phyloP scores from a whole-genome alignment of 129 eudicot genomes.

The Saposhnikovia divaricata region DNA sequence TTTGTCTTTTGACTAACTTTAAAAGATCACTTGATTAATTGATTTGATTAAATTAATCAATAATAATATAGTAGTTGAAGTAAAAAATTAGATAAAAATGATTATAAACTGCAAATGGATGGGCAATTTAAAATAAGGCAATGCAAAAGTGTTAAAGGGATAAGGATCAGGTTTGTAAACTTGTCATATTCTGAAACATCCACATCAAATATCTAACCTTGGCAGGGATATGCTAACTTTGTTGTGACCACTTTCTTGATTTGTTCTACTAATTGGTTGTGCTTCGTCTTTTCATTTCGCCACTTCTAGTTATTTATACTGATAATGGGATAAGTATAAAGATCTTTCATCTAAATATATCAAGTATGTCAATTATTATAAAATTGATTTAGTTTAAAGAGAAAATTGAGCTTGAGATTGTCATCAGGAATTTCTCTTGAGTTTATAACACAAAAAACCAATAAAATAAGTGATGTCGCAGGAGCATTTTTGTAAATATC shows the following conservation, averaged over 20 bases:
- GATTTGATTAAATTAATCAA: background rate
- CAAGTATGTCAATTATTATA: too few species aligned
- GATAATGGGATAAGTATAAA: too few species aligned
- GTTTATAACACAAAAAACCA: too few species aligned
- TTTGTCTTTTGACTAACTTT: constrained; percentile 1
- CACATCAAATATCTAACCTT: background rate
- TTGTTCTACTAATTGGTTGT: background rate
- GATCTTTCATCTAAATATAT: too few species aligned
- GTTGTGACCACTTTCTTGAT: constrained; percentile 2
- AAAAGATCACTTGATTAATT: background rate
- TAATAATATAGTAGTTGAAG: background rate
- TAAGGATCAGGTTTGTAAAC: background rate
- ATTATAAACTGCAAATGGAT: background rate
- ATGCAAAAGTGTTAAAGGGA: constrained; percentile 2
- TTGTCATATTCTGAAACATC: background rate
- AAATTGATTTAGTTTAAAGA: too few species aligned
- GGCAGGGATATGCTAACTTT: background rate
- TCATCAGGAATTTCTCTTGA: too few species aligned
- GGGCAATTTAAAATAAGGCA: background rate
- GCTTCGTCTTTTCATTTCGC: background rate
- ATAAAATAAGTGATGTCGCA: too few species aligned
- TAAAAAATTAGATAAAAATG: constrained; percentile 4
- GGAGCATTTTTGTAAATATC: too few species aligned
- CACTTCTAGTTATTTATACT: too few species aligned
- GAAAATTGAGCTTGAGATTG: too few species aligned